A percentile compares a stretch with the other conserved stretches of the same genome.
Evolutionary conservation across 2,329 filamentous ascomycete genomes (phyloP).

Genomic region (Penicillium hesseltinei): DNA sequence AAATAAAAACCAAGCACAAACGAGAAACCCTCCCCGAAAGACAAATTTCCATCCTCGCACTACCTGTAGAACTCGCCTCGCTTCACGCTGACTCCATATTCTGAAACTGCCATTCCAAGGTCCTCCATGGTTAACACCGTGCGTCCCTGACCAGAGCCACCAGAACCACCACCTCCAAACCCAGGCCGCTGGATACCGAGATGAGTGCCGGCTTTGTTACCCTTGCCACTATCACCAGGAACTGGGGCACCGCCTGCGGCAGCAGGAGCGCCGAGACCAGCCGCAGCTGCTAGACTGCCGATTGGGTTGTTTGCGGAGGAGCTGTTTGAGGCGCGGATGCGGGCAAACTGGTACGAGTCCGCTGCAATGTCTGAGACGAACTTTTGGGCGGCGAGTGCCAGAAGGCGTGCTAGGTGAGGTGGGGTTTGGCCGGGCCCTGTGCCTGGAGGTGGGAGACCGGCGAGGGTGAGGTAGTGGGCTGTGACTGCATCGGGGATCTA

Average conservation of each 20-base stretch:
- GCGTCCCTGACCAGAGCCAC: slow-evolving; percentile 75
- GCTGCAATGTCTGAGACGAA: slow-evolving; percentile 97
- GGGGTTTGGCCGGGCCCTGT: slow-evolving; percentile 77
- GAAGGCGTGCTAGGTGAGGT: slow-evolving; percentile 82
- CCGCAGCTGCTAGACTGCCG: slow-evolving; percentile 73
- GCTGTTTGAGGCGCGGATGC: slow-evolving; percentile 89
- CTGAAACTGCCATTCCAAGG: slow-evolving; percentile 92
- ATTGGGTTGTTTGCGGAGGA: slow-evolving; percentile 86
- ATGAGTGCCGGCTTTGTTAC: slow-evolving; percentile 52
- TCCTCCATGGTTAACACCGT: slow-evolving; percentile 99
- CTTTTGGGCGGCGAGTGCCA: slow-evolving; percentile 97
- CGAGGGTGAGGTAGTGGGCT: slow-evolving; percentile 95
- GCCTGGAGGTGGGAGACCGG: slow-evolving; percentile 81
- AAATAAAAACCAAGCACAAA: not conserved
- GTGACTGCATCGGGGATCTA: slow-evolving; percentile 97
- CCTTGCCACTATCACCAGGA: slow-evolving; percentile 44
- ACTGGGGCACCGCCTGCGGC: slow-evolving; percentile 52
- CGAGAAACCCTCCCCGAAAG: not conserved
- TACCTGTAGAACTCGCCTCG: slow-evolving; percentile 93
- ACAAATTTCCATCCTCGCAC: slow-evolving; percentile 17
- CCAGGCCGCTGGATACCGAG: slow-evolving; percentile 74
- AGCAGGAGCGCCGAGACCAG: slow-evolving; percentile 55
- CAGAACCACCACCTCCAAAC: slow-evolving; percentile 83
- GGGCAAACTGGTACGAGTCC: slow-evolving; percentile 95
- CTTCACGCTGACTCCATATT: slow-evolving; percentile 98